phyloP scores from a whole-genome alignment of 495 filamentous ascomycete genomes.

The Penicillium coffeae region DNA sequence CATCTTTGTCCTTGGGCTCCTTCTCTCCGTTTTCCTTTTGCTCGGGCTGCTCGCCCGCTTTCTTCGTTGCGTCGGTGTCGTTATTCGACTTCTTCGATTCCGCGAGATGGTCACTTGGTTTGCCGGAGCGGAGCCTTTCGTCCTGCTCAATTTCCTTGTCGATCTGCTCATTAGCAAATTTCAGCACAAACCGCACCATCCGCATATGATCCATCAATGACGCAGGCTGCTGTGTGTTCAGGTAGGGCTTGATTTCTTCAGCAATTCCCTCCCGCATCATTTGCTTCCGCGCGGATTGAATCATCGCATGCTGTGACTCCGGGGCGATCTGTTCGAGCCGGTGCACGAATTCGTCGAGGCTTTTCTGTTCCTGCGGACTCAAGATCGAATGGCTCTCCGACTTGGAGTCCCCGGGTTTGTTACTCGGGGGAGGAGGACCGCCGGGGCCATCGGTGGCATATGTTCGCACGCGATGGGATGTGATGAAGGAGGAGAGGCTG shows the following conservation, averaged over 20 bases:
- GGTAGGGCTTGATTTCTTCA: conserved; percentile 29
- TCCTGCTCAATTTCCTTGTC: conserved; percentile 43
- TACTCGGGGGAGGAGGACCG: conserved; percentile 45
- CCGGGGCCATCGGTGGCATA: conserved; percentile 52
- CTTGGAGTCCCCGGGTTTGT: conserved; percentile 28
- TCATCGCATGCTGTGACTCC: conserved; percentile 22
- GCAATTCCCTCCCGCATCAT: conserved; percentile 34
- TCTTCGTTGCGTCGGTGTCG: conserved; percentile 26
- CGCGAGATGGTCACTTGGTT: too few relatives aligned
- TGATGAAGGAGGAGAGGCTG: conserved; percentile 42
- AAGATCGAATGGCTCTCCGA: conserved; percentile 32
- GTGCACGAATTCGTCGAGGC: conserved; percentile 28
- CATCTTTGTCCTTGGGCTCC: conserved; percentile 21
- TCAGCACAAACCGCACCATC: conserved; percentile 32
- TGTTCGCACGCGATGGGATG: conserved; percentile 44
- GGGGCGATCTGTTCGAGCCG: conserved; percentile 28
- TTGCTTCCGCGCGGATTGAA: conserved; percentile 28
- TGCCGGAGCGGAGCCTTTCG: neutral
- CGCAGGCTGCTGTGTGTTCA: conserved; percentile 29
- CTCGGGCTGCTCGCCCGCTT: conserved; percentile 15
- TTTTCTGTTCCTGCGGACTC: conserved; percentile 34
- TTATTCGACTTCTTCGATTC: too few relatives aligned
- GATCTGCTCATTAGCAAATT: conserved; percentile 40
- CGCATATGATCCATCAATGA: conserved; percentile 39
- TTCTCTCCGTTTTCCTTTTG: conserved; percentile 18